Percentiles rank a stretch among this genome's conserved stretches.
phyloP scores from a whole-genome alignment of 2,329 filamentous ascomycete species.

The Fusarium cyanostomum region DNA sequence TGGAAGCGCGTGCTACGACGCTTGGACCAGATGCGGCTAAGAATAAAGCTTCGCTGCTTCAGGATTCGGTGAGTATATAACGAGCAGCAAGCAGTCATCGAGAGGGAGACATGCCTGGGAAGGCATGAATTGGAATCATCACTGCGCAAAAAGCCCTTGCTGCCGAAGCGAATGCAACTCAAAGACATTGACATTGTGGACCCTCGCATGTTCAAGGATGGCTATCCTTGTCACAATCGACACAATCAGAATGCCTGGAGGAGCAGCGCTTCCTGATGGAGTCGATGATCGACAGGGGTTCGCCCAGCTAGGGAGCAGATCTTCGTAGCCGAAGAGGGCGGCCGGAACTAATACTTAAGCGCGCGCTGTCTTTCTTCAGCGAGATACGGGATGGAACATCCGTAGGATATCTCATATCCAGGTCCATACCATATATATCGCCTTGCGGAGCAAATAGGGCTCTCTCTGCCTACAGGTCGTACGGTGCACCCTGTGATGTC shows the following conservation, averaged over 20 bases:
- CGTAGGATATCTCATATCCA: no score
- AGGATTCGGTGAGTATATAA: constrained; percentile 21
- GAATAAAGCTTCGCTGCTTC: constrained; percentile 15
- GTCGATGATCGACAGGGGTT: constrained; percentile 34
- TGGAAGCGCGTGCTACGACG: background rate
- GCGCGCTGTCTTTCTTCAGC: background rate
- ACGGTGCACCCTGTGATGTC: background rate
- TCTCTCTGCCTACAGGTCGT: no score
- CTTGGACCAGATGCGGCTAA: constrained; percentile 17
- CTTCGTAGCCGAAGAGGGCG: background rate
- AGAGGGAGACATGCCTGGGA: no score
- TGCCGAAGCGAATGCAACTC: constrained; percentile 10
- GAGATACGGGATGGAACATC: no score
- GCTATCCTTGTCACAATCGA: constrained; percentile 1
- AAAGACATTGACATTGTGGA: background rate
- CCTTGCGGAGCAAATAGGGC: no score
- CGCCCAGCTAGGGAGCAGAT: background rate
- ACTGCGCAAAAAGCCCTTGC: background rate
- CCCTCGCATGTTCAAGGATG: constrained; percentile 1
- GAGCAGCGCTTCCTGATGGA: constrained; percentile 2
- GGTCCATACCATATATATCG: no score
- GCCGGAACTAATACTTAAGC: background rate
- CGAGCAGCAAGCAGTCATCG: background rate
- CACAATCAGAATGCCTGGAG: background rate
- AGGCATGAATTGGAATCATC: background rate